Conservation (phyloP, 805 yeast genomes). For the Torulaspora indica region DNA sequence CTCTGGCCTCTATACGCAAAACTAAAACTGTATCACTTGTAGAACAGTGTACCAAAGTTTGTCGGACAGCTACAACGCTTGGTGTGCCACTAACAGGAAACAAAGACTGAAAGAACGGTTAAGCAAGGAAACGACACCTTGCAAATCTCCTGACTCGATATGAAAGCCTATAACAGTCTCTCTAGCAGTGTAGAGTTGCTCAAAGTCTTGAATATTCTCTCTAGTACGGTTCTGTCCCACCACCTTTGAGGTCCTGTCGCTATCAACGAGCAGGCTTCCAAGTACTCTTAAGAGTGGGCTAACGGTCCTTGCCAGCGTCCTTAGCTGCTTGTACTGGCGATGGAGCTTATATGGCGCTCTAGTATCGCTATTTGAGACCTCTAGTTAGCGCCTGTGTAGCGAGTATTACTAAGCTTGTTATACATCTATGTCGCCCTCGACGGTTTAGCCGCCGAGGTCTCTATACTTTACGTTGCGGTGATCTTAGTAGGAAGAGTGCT, state of each 20-base stretch:
- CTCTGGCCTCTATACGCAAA: conserved; percentile 2
- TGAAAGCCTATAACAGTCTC: background rate
- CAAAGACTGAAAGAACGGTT: conserved; percentile 1
- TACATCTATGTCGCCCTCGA: background rate
- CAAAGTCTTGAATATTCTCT: background rate
- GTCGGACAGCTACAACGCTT: conserved; percentile 3
- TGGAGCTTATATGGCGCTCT: too few species aligned
- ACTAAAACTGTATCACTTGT: conserved; percentile 2
- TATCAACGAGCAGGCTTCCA: background rate
- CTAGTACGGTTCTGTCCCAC: background rate
- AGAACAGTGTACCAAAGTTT: conserved; percentile 2
- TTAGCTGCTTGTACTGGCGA: background rate
- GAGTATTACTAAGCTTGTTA: background rate
- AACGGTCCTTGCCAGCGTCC: background rate
- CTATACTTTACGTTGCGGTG: conserved; percentile 6
- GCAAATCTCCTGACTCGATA: background rate
- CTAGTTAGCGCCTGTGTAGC: too few species aligned
- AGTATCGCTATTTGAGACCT: too few species aligned
- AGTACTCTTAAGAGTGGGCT: too few species aligned
- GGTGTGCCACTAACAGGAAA: conserved; percentile 7
- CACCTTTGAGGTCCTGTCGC: background rate
- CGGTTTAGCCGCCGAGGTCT: conserved; percentile 5
- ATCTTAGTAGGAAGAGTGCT: conserved; percentile 2
- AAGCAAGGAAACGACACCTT: background rate
- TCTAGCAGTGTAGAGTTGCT: background rate